Conservation (phyloP, 441 rosid species). For the Cnidoscolus chayamansa region DNA sequence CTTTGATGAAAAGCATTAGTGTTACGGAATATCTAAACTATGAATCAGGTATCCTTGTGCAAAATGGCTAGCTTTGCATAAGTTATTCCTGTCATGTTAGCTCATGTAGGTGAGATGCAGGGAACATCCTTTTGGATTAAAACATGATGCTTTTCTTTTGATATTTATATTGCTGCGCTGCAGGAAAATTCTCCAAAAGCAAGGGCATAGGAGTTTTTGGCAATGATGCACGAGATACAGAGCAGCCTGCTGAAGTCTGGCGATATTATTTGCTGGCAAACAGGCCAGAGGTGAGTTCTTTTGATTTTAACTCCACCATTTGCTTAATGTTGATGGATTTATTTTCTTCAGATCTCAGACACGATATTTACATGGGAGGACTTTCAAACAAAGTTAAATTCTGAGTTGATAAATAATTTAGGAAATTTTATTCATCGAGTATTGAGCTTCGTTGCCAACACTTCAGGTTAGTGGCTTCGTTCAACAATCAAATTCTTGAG, state of each 20-base stretch:
- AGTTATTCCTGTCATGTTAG: background rate
- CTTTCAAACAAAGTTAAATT: slow-evolving; percentile 74
- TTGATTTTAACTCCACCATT: slow-evolving; percentile 1
- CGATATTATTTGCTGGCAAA: slow-evolving; percentile 85
- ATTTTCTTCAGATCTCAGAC: slow-evolving; percentile 53
- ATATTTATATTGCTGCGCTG: background rate
- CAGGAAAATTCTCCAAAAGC: slow-evolving; percentile 87
- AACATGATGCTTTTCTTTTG: background rate
- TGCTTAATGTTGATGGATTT: slow-evolving; percentile 8
- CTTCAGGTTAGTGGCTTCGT: slow-evolving; percentile 41
- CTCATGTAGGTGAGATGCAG: background rate
- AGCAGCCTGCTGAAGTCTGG: slow-evolving; percentile 89
- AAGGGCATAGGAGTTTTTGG: slow-evolving; percentile 92
- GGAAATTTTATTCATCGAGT: slow-evolving; percentile 79
- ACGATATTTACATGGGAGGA: slow-evolving; percentile 74
- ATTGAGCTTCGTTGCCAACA: slow-evolving; percentile 66
- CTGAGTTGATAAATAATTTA: slow-evolving; percentile 66
- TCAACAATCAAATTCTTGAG: background rate
- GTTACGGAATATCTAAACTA: slow-evolving; percentile 83
- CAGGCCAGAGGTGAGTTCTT: slow-evolving; percentile 74
- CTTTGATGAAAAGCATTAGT: slow-evolving; percentile 84
- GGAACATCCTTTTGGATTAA: background rate
- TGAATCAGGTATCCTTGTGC: slow-evolving; percentile 37
- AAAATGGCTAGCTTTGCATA: background rate
- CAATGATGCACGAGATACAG: slow-evolving; percentile 81